A percentile compares a stretch with the other conserved stretches of the same genome.
phyloP scores from a whole-genome alignment of 306 rosid genomes.

The Sicyos baderoa region DNA sequence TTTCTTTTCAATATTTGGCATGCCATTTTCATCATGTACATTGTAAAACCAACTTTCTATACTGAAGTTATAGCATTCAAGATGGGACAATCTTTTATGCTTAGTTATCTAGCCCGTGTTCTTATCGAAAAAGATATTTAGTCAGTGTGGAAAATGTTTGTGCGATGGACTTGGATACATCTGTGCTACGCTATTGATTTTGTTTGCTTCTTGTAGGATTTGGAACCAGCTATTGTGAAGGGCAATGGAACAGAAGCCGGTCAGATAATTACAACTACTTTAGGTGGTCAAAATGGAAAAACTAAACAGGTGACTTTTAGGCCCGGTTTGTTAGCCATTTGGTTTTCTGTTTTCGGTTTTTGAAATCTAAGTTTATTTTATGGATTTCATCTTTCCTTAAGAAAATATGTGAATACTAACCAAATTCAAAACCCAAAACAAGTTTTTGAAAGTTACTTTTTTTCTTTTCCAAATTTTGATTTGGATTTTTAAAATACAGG shows the following conservation, averaged over 20 bases:
- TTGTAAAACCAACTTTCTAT: conserved; percentile 15
- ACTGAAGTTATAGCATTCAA: neutral
- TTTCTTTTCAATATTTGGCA: neutral
- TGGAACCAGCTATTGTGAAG: conserved; percentile 50
- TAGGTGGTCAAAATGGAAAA: conserved; percentile 70
- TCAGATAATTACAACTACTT: conserved; percentile 66
- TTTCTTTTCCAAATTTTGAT: too few species aligned
- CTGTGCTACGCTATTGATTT: neutral
- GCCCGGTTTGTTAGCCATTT: too few species aligned
- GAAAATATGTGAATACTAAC: too few species aligned
- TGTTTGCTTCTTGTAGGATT: conserved; percentile 35
- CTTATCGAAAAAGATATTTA: too few species aligned
- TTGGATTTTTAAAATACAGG: too few species aligned
- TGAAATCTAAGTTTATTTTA: too few species aligned
- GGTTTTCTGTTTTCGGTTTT: too few species aligned
- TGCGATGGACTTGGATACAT: neutral
- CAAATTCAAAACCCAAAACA: too few species aligned
- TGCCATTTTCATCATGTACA: neutral
- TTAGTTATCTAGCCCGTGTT: neutral
- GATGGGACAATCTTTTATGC: neutral
- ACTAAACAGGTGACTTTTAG: conserved; percentile 61
- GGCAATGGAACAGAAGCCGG: conserved; percentile 86
- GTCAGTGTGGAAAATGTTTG: neutral
- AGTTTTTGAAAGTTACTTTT: too few species aligned
- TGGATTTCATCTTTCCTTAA: too few species aligned